Evolutionary conservation across 495 filamentous ascomycete genomes (phyloP).

Genomic region (Ascodesmis nigricans): DNA sequence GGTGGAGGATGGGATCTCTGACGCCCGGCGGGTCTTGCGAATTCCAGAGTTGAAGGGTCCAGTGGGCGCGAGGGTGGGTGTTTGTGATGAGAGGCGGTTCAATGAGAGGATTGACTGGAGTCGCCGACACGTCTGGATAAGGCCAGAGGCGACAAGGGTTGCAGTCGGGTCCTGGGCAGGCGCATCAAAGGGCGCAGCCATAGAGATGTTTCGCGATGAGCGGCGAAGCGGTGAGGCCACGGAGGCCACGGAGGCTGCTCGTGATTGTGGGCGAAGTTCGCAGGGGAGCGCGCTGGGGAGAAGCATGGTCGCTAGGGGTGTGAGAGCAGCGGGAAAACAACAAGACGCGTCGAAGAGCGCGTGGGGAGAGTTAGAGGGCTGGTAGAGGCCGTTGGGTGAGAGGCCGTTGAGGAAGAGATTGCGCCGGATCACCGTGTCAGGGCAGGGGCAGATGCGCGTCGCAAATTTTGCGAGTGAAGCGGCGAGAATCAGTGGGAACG

Average conservation of each 20-base stretch:
- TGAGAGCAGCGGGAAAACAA: too few relatives aligned
- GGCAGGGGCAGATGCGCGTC: too few relatives aligned
- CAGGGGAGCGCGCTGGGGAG: constrained; percentile 21
- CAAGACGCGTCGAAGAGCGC: too few relatives aligned
- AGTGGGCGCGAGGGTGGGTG: constrained; percentile 5
- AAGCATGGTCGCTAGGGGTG: constrained; percentile 20
- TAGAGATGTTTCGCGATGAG: constrained; percentile 14
- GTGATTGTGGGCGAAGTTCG: constrained; percentile 13
- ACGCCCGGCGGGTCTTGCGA: constrained; percentile 1
- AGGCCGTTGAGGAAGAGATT: constrained; percentile 11
- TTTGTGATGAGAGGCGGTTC: constrained; percentile 6
- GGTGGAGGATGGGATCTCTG: too few relatives aligned
- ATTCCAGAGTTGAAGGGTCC: not conserved
- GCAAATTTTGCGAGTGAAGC: too few relatives aligned
- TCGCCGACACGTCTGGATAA: constrained; percentile 19
- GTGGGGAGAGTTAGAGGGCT: too few relatives aligned
- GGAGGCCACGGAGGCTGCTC: constrained; percentile 1
- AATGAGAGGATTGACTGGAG: constrained; percentile 20
- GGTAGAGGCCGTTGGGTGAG: constrained; percentile 4
- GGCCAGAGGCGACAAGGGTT: constrained; percentile 13
- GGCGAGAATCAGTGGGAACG: too few relatives aligned
- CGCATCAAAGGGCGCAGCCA: too few relatives aligned
- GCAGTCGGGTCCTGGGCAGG: too few relatives aligned
- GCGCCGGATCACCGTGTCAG: too few relatives aligned
- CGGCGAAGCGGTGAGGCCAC: constrained; percentile 8